A percentile compares a stretch with the other conserved stretches of the same genome.
Evolutionary conservation across 495 filamentous ascomycete species (phyloP).

Genomic region (Pseudotulostoma volvatum): DNA sequence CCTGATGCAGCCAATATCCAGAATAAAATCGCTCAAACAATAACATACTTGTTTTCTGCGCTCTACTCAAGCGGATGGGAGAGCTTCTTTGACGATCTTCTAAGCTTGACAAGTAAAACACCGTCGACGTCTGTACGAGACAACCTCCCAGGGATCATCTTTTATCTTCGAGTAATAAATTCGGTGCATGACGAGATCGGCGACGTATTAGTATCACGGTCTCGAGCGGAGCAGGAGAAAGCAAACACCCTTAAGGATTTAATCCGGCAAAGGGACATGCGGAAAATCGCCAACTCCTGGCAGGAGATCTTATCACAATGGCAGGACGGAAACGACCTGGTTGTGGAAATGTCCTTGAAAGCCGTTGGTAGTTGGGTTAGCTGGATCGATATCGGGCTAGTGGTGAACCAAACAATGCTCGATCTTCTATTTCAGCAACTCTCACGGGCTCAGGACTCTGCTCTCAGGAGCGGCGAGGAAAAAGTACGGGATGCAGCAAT

Average conservation of each 20-base stretch:
- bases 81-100: slow-evolving; percentile 74
- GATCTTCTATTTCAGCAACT: slow-evolving; percentile 66
- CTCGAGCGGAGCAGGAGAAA: slow-evolving; percentile 54
- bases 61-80: slow-evolving; percentile 77
- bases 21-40: slow-evolving; percentile 91
- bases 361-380: slow-evolving; percentile 88
- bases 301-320: slow-evolving; percentile 76
- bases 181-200: slow-evolving; percentile 96
- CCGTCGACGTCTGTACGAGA: slow-evolving; percentile 37
- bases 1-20: slow-evolving; percentile 62
- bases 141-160: slow-evolving; percentile 57
- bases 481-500: slow-evolving; percentile 74
- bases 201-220: slow-evolving; percentile 67
- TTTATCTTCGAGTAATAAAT: slow-evolving; percentile 75
- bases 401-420: slow-evolving; percentile 78
- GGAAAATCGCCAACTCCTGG: slow-evolving; percentile 76
- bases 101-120: slow-evolving; percentile 41
- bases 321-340: slow-evolving; percentile 49
- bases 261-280: slow-evolving; percentile 66
- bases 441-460: slow-evolving; percentile 38
- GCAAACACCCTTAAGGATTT: slow-evolving; percentile 80
- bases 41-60: slow-evolving; percentile 77
- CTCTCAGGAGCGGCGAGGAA: slow-evolving; percentile 39
- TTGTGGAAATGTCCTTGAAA: slow-evolving; percentile 76
- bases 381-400: slow-evolving; percentile 90